Percentiles rank a stretch among this genome's conserved stretches.
These are phyloP conservation scores for Paecilomyces fulvus DNA, from an alignment of 2,329 filamentous ascomycete genomes.

Conservation along the genomic window DNA sequence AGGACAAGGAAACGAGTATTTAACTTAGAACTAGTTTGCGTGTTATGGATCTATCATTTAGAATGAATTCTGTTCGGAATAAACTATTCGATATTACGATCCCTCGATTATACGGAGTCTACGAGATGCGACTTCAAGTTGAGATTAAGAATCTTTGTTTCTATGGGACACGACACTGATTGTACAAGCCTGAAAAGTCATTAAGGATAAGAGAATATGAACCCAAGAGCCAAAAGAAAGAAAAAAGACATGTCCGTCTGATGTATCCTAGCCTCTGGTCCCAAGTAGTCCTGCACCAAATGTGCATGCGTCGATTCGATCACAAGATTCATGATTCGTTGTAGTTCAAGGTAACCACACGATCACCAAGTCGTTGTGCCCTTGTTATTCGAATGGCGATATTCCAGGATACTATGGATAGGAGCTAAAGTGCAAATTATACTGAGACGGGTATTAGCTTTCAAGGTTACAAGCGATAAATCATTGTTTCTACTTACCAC, in stretches of 20 bases:
- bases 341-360: background rate
- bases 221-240: background rate
- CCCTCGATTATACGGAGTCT: too few species aligned
- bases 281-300: background rate
- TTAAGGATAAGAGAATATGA: background rate
- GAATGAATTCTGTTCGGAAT: too few species aligned
- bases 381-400: background rate
- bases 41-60: background rate
- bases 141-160: too few species aligned
- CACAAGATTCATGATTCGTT: background rate
- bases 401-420: background rate
- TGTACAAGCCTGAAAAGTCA: background rate
- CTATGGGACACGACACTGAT: too few species aligned
- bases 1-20: background rate
- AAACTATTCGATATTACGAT: too few species aligned
- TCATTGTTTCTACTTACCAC: background rate
- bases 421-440: background rate
- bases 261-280: background rate
- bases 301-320: background rate
- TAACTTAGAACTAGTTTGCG: background rate
- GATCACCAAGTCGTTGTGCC: background rate
- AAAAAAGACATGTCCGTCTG: background rate
- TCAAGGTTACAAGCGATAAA: background rate
- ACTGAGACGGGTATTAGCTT: background rate
- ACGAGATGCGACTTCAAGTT: too few species aligned